phyloP scores from a whole-genome alignment of 106 monocot genomes.

The Allium sativum region DNA sequence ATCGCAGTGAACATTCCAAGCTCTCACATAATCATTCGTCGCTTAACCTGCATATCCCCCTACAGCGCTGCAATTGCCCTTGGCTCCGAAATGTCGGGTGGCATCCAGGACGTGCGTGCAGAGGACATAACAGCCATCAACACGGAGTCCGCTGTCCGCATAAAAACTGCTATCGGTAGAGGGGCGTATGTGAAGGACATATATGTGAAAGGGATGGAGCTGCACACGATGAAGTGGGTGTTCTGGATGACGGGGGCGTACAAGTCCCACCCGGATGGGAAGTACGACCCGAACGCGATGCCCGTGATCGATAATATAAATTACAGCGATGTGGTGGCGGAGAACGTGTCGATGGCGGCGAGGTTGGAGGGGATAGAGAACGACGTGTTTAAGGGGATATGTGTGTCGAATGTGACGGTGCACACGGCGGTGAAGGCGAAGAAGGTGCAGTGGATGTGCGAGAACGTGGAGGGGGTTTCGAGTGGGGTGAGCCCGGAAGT shows the following conservation, averaged over 20 bases:
- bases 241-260: slow-evolving; percentile 92
- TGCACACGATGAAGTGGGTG: slow-evolving; percentile 76
- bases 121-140: slow-evolving; percentile 75
- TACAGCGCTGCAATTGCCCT: slow-evolving; percentile 75
- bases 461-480: slow-evolving; percentile 42
- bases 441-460: slow-evolving; percentile 67
- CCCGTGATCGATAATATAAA: slow-evolving; percentile 59
- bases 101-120: slow-evolving; percentile 66
- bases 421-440: slow-evolving; percentile 34
- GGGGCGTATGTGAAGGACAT: slow-evolving; percentile 67
- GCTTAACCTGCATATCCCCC: slow-evolving; percentile 87
- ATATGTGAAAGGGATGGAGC: slow-evolving; percentile 42
- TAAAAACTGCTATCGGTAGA: slow-evolving; percentile 74
- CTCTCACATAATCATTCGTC: slow-evolving; percentile 51
- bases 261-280: slow-evolving; percentile 59
- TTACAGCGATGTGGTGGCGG: slow-evolving; percentile 67
- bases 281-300: slow-evolving; percentile 57
- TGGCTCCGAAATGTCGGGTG: slow-evolving; percentile 97
- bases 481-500: slow-evolving; percentile 32
- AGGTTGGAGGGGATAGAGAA: slow-evolving; percentile 64
- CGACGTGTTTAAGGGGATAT: slow-evolving; percentile 68
- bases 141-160: slow-evolving; percentile 70
- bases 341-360: slow-evolving; percentile 52
- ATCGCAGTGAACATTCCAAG: slow-evolving; percentile 74
- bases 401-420: slow-evolving; percentile 69